Base-by-base conservation (phyloP, 1,284 basidiomycete species). In the Papiliotrema laurentii region DNA sequence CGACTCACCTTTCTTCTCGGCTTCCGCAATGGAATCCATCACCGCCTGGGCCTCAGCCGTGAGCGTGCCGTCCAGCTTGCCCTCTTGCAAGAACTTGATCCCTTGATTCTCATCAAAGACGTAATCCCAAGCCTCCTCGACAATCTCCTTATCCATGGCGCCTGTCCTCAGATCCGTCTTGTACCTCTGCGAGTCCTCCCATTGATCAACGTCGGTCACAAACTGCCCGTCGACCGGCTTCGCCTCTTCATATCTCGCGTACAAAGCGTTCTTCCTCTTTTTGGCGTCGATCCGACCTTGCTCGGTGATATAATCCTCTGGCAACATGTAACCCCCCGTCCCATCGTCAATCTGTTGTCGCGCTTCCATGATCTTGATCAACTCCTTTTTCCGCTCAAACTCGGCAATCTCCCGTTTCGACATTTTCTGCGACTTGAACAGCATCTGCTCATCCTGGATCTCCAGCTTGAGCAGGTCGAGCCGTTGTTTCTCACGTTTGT, bases 221-320 rank as follows among this genome's bases (percentile, higher is more conserved):
- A 97, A 97, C 62, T 92, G 85, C 64, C 89, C 88, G 54, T 89
- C 87, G 67, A 66, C 67, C 19, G 59, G 67, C 46, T 78, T 77
- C 27, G 85, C 86, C 53, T 98, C 94, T 66, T 94, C 89, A 68
- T 97, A 97, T 28, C 96, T 86, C 61, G 90, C 83, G 69, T 97
- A 97, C 43, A 99, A 74, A 0, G 89, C 92, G 59, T 87, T 86
- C 68, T 94, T 84, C 69, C 97, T 94, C 76, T 91, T 93, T 77
- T 96, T 93, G 74, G 84, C 86, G 79, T 98, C 93, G 54, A 98
- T 88, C 72, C 92, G 94, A n/a, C 96, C 96, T 71, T 97, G 90
- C 66, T 97, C 94, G 0, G 94, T 98, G 63, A 97, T 81, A 67
- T 99, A 98, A 74, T 98, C 94, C 61, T 96, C 92, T 0, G 92